Base-by-base conservation (phyloP, 441 rosid species). In the Omphalea diandra region DNA sequence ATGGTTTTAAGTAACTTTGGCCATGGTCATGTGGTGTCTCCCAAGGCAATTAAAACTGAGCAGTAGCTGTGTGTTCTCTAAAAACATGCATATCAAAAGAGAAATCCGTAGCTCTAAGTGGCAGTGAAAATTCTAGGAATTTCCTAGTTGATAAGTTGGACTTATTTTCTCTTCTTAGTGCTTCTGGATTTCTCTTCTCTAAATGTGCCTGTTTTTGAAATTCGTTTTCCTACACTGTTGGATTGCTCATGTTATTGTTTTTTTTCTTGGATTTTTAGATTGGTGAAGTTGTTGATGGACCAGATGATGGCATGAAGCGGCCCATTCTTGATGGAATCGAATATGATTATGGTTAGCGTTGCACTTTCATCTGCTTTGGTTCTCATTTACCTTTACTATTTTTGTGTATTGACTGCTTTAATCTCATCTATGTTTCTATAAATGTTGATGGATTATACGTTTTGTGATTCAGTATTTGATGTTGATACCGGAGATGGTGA, bases 231-330 rank as follows among this genome's bases (percentile, higher is more conserved):
- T n/a, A n/a, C n/a, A n/a, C n/a, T 67, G 36, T 8, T 7, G 36
- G 53, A 68, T 66, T 66, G 31, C 63, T 73, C 53, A 50, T 70
- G 50, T 35, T 71, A 33, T 70, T 53, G 33, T 49, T 60, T 14
- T 64, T 47, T 65, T 71, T 57, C 70, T 70, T 78, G 27, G 60
- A 43, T 55, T 71, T 79, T 76, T 77, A 95, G 99, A 88, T 96
- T 84, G 98, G 98, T 52, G 98, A 96, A 81, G 99, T 96, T 77
- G 91, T 96, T 77, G 99, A 93, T 82, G 97, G 99, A 67, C 98
- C 99, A 47, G 97, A 86, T 74, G 97, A 91, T 83, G 83, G 83
- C 79, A 77, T 80, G 75, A 87, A 78, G 41, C 87, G 75, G 35
- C 86, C 96, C 31, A 71, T 79, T 73, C 79, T 69, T 74, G 80